A percentile compares a stretch with the other conserved stretches of the same genome.
These are phyloP conservation scores for Penicillium coffeae DNA, from an alignment of 495 filamentous ascomycete species.

Conservation along the genomic window DNA sequence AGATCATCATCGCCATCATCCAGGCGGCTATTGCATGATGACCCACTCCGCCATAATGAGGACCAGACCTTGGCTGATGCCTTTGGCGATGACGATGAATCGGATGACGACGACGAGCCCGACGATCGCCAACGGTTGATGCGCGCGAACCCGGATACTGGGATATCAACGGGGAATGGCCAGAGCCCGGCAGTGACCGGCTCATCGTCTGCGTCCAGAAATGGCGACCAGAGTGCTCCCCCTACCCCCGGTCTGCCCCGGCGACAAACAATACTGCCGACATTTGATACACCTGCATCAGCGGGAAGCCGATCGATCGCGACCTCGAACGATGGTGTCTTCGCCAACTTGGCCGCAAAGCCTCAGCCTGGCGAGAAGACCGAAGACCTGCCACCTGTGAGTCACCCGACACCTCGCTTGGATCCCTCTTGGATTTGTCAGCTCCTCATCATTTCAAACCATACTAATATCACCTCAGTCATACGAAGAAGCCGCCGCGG, in stretches of 20 bases:
- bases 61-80: slow-evolving; percentile 83
- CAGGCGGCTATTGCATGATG: slow-evolving; percentile 50
- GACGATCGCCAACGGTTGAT: slow-evolving; percentile 86
- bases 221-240: slow-evolving; percentile 20
- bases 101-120: slow-evolving; percentile 65
- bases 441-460: slow-evolving; percentile 17
- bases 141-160: slow-evolving; percentile 56
- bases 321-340: slow-evolving; percentile 81
- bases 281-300: slow-evolving; percentile 33
- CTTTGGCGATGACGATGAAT: slow-evolving; percentile 71
- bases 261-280: slow-evolving; percentile 51
- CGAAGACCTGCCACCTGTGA: slow-evolving; percentile 85
- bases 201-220: slow-evolving; percentile 38
- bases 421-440: neutral
- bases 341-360: slow-evolving; percentile 90
- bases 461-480: slow-evolving; percentile 50
- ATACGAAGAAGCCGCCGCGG: slow-evolving; percentile 97
- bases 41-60: slow-evolving; percentile 53
- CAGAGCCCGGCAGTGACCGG: slow-evolving; percentile 20
- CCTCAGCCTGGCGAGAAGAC: slow-evolving; percentile 78
- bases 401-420: slow-evolving; percentile 35
- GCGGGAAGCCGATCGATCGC: slow-evolving; percentile 48
- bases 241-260: slow-evolving; percentile 33
- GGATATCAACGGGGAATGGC: slow-evolving; percentile 27
- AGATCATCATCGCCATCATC: slow-evolving; percentile 69